Conservation (phyloP, 2,329 filamentous ascomycete genomes). For the Graphiopsis chlorocephala region DNA sequence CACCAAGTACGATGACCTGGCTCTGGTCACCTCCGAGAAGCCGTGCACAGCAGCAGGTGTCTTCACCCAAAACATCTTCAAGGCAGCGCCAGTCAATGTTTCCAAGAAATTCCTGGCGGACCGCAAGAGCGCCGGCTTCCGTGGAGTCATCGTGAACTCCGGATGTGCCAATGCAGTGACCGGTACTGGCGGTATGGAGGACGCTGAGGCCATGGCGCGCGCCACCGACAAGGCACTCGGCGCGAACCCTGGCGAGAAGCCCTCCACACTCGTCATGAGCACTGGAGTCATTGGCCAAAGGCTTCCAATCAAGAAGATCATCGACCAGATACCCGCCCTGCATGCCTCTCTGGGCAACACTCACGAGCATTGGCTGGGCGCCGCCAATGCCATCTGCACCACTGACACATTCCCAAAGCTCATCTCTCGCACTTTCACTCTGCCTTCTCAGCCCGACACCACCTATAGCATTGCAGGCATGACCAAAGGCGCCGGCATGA, state of each 20-base stretch:
- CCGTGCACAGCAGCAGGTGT: slow-evolving; percentile 87
- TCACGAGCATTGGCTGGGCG: slow-evolving; percentile 82
- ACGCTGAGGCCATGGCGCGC: slow-evolving; percentile 79
- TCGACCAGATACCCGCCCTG: slow-evolving; percentile 74
- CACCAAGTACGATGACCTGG: slow-evolving; percentile 85
- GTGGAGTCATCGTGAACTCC: slow-evolving; percentile 86
- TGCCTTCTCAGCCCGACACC: slow-evolving; percentile 72
- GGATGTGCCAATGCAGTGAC: slow-evolving; percentile 98
- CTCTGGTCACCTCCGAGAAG: slow-evolving; percentile 79
- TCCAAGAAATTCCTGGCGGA: slow-evolving; percentile 64
- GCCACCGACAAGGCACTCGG: slow-evolving; percentile 60
- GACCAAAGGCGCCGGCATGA: slow-evolving; percentile 98
- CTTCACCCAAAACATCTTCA: slow-evolving; percentile 98
- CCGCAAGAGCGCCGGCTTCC: slow-evolving; percentile 66
- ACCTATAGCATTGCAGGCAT: slow-evolving; percentile 88
- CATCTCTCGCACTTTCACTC: slow-evolving; percentile 75
- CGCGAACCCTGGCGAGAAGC: slow-evolving; percentile 41
- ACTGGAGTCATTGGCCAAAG: slow-evolving; percentile 96
- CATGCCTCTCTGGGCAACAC: slow-evolving; percentile 67
- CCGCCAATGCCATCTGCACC: slow-evolving; percentile 91
- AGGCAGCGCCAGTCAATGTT: slow-evolving; percentile 89
- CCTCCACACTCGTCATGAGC: slow-evolving; percentile 89
- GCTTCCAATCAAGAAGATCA: slow-evolving; percentile 87
- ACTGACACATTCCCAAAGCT: slow-evolving; percentile 99
- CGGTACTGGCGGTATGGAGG: slow-evolving; percentile 81